Evolutionary conservation across 192 early-diverging fungal species (phyloP).

Genomic region (Mortierella claussenii): DNA sequence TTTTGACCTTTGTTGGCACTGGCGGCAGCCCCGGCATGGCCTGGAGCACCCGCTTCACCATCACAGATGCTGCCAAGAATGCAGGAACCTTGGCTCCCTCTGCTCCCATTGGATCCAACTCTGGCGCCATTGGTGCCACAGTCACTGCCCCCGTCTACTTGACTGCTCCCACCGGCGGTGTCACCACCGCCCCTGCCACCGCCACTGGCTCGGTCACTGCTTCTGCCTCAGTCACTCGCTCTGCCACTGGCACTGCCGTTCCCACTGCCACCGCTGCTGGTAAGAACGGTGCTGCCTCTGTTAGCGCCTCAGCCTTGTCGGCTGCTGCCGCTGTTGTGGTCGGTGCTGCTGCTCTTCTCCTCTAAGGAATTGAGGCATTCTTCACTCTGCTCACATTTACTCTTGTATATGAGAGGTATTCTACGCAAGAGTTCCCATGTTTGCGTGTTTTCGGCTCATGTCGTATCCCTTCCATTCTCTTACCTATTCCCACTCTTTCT

Average conservation of each 20-base stretch:
- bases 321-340: constrained; percentile 20
- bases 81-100: constrained; percentile 28
- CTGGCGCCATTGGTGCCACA: constrained; percentile 36
- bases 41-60: constrained; percentile 49
- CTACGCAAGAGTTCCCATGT: no score
- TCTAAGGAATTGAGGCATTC: constrained; percentile 1
- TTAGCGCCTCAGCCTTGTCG: constrained; percentile 22
- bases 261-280: neutral
- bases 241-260: constrained; percentile 8
- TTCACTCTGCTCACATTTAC: no score
- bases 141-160: neutral
- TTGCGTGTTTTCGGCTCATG: neutral
- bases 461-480: neutral
- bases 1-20: constrained; percentile 19
- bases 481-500: no score
- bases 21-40: constrained; percentile 1
- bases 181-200: neutral
- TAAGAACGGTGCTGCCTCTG: constrained; percentile 4
- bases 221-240: no score
- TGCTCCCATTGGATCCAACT: constrained; percentile 8
- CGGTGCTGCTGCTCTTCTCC: constrained; percentile 27
- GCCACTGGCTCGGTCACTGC: constrained; percentile 7
- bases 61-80: constrained; percentile 29
- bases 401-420: no score
- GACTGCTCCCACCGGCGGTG: neutral